Evolutionary conservation across 169 alveolate genomes (phyloP), one percentile per base, ranked within the genome.

Genomic region (Plasmodium fragile): DNA sequence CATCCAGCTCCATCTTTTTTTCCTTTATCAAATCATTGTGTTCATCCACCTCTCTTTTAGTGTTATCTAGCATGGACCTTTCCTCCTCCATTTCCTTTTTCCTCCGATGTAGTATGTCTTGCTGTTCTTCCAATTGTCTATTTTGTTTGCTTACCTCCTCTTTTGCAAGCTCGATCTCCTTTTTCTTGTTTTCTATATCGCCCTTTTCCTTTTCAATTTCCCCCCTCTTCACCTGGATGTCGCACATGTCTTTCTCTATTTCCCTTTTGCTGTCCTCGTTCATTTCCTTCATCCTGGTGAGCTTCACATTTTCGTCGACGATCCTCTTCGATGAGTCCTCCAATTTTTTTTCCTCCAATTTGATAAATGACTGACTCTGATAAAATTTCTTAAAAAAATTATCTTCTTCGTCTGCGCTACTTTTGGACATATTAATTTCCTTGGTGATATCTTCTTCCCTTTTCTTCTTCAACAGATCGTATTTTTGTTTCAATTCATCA

Each of bases 401-500:
- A 11, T 72, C 79, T 16, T 84, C 84, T 18, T 70, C 41, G 7
- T 41, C 30, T 36, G 32, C 22, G 59, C 1, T 84, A 32, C 32
- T 45, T 7, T 45, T 30, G 0, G 84, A 39, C 39, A 36, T 25
- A 73, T 72, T 25, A 0, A 34, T 25, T 49, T 72, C 75, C 41
- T 45, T 71, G 11, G n/a, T 32, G 55, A 43, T 32, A 7, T 84
- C 89, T 77, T 87, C 81, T 77, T 87, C 87, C 28, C 81, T 87
- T 59, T 77, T 87, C 65, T 87, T 87, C 45, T 55, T 36, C 39
- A 87, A 78, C 3, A 87, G 30, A 28, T 34, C 32, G 55, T 87
- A 87, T 65, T 87, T 87, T 87, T 87, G 93, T 25, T 87, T 87
- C 49, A 87, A 30, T 55, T 87, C 93, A 59, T 87, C 89, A 87